These are phyloP conservation scores for Rhytidiadelphus loreus DNA, from an alignment of 225 moss, liverwort and hornwort species.

Conservation along the genomic window DNA sequence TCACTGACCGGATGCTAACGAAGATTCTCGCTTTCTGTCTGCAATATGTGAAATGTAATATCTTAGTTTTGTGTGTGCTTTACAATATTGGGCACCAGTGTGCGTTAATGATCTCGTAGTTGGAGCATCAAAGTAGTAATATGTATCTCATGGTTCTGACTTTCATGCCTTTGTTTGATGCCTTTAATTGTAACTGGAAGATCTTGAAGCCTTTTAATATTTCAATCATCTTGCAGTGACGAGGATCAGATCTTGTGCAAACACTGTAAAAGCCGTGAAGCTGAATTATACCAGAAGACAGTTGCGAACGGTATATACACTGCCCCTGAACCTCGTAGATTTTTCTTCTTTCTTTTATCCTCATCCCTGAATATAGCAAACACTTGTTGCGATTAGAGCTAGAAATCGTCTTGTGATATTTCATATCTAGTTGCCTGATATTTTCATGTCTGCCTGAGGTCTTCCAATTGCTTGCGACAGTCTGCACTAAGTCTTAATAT, in stretches of 20 bases:
- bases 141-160: background rate
- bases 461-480: background rate
- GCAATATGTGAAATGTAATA: background rate
- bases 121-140: background rate
- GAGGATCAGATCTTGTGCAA: slow-evolving; percentile 82
- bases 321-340: background rate
- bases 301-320: slow-evolving; percentile 56
- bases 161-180: background rate
- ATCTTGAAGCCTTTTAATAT: background rate
- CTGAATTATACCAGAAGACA: slow-evolving; percentile 87
- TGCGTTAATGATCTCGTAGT: background rate
- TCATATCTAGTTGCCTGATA: background rate
- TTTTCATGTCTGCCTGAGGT: background rate
- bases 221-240: slow-evolving; percentile 40
- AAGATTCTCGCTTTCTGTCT: background rate
- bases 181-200: background rate
- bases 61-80: background rate
- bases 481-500: background rate
- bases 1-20: background rate
- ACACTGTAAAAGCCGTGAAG: slow-evolving; percentile 86
- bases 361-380: background rate
- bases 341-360: background rate
- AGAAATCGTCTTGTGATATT: background rate
- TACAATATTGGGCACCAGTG: background rate
- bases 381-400: background rate